These are phyloP conservation scores for Blastocystis sp. DNA, from an alignment of 352 stramenopile genomes.

Conservation along the genomic window DNA sequence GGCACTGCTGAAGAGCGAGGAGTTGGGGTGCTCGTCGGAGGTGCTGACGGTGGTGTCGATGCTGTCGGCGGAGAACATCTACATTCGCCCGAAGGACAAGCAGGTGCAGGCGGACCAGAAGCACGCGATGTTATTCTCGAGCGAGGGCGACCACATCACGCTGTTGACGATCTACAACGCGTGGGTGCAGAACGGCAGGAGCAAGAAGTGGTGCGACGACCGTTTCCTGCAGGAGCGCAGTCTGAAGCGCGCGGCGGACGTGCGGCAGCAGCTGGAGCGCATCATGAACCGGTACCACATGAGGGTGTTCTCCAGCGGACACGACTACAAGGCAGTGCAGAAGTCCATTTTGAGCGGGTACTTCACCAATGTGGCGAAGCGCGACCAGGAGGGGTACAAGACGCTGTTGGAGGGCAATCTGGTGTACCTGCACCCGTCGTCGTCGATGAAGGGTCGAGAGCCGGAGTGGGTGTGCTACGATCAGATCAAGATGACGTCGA, in stretches of 20 bases:
- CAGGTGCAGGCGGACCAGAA: constrained; percentile 97
- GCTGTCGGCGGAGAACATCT: constrained; percentile 96
- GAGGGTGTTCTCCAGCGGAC: constrained; percentile 22
- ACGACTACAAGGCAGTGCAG: constrained; percentile 92
- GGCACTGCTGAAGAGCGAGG: constrained; percentile 94
- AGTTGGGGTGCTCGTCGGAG: constrained; percentile 96
- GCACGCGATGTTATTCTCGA: constrained; percentile 97
- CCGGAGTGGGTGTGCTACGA: constrained; percentile 89
- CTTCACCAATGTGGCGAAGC: constrained; percentile 98
- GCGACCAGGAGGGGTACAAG: constrained; percentile 96
- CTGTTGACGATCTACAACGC: constrained; percentile 95
- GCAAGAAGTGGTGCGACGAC: constrained; percentile 98
- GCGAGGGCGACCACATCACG: constrained; percentile 97
- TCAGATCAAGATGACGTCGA: constrained; percentile 91
- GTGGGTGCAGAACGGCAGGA: constrained; percentile 96
- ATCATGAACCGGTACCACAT: constrained; percentile 87
- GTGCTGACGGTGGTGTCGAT: constrained; percentile 98
- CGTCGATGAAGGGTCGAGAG: constrained; percentile 37
- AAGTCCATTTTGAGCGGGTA: constrained; percentile 96
- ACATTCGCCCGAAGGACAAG: constrained; percentile 97
- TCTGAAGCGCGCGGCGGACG: constrained; percentile 94
- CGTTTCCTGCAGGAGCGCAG: constrained; percentile 97
- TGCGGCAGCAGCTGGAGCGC: constrained; percentile 96
- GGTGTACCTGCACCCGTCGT: constrained; percentile 83
- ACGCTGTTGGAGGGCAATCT: constrained; percentile 96